Evolutionary conservation across 1,284 basidiomycete species (phyloP), one percentile per base, ranked within the genome.

Genomic region (Rhodotorula sp.): DNA sequence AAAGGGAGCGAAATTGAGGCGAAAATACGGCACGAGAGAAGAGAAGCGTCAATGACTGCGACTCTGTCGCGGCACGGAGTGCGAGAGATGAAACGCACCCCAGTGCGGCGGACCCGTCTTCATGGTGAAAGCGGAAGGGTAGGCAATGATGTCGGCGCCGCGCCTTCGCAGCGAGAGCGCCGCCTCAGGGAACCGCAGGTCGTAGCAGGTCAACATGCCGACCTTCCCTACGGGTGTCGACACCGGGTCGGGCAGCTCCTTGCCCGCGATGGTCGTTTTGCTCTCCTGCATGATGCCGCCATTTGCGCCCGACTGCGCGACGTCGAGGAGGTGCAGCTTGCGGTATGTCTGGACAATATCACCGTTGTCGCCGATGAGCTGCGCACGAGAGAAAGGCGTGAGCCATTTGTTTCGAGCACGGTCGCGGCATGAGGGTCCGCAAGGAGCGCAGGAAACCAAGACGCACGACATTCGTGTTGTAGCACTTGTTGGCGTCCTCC

Each of bases 311-410:
- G 80, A 80, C 49, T 85, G 81, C 60, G 84, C 81, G 7, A 86
- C 84, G 67, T 86, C 85, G 75, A 85, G 86, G 2, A 86, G 80
- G 59, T 86, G 85, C 4, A 85, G 73, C 81, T 85, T 85, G 45
- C 82, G 77, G 72, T 85, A 85, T 7, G 74, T 62, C 12, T 79
- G 79, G 9, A 77, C 66, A 25, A 85, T 72, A 5, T 79, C 67
- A 12, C 85, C 85, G 2, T 80, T 62, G 0, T 76, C 66, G 13
- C 81, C 79, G 64, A 86, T 84, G 14, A 85, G 78, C 23, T 85
- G 80, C 83, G 82, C 57, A 79, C 77, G 19, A 23, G 45, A 16
- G 45, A 27, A 70, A 70, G n/a, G 66, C 46, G 13, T 17, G 44
- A 45, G 25, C 16, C 1, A 8, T 5, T 3, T 17, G 52, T 23